A percentile compares a stretch with the other conserved stretches of the same genome.
These are phyloP conservation scores for Syzygium jambos DNA, from an alignment of 345 rosid genomes.

Conservation along the genomic window DNA sequence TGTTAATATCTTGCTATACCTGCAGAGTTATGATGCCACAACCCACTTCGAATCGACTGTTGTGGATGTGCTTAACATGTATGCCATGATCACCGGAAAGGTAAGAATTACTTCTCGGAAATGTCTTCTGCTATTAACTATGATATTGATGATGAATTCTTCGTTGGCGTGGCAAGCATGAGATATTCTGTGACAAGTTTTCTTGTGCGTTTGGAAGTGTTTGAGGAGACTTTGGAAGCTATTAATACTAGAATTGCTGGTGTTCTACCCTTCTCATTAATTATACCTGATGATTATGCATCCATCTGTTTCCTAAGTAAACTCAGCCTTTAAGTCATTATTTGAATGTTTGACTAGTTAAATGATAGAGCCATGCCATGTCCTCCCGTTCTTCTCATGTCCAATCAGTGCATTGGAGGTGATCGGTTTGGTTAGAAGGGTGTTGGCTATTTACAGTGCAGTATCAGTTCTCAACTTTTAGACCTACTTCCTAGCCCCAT, in stretches of 20 bases:
- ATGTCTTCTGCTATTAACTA: not conserved
- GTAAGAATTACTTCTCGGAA: slow-evolving; percentile 14
- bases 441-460: not conserved
- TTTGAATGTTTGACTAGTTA: not conserved
- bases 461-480: not conserved
- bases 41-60: slow-evolving; percentile 97
- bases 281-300: not conserved
- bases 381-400: not conserved
- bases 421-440: not conserved
- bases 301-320: not conserved
- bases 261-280: not conserved
- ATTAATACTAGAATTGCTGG: not conserved
- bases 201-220: not conserved
- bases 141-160: not conserved
- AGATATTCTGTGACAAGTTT: not conserved
- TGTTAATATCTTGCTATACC: not conserved
- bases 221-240: not conserved
- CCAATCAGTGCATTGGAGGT: not conserved
- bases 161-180: not conserved
- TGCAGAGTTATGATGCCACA: slow-evolving; percentile 94
- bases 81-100: slow-evolving; percentile 92
- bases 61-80: slow-evolving; percentile 79
- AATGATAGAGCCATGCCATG: not conserved
- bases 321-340: not conserved
- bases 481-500: not conserved